Evolutionary conservation across 192 early-diverging fungal species (phyloP).

Genomic region (Backusella parvicylindrica): DNA sequence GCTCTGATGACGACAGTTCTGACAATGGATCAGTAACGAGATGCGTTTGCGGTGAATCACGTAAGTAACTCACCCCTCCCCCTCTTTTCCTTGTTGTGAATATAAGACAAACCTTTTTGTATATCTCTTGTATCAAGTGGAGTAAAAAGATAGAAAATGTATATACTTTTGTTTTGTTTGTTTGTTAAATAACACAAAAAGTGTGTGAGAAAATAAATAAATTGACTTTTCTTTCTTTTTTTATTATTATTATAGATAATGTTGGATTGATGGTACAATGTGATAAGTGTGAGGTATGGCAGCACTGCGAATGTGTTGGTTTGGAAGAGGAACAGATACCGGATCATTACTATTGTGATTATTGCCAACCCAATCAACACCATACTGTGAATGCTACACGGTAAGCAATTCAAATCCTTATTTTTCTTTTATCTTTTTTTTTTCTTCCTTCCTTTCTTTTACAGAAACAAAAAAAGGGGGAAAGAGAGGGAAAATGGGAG

Average conservation of each 20-base stretch:
- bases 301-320: constrained; percentile 91
- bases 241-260: constrained; percentile 38
- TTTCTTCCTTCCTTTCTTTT: neutral
- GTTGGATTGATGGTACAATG: constrained; percentile 89
- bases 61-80: constrained; percentile 31
- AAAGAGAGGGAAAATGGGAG: too few relatives aligned
- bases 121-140: neutral
- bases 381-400: constrained; percentile 47
- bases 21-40: constrained; percentile 48
- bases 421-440: neutral
- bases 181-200: neutral
- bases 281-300: constrained; percentile 91
- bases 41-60: constrained; percentile 49
- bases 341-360: constrained; percentile 92
- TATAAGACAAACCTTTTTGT: neutral
- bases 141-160: neutral
- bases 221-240: neutral
- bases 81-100: neutral
- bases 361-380: constrained; percentile 82
- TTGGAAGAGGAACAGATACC: constrained; percentile 74
- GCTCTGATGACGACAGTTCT: constrained; percentile 43
- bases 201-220: neutral
- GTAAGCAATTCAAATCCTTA: constrained; percentile 22
- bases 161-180: neutral
- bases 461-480: neutral